Base-by-base conservation (phyloP, 352 stramenopile genomes). In the Globisporangium irregulare region DNA sequence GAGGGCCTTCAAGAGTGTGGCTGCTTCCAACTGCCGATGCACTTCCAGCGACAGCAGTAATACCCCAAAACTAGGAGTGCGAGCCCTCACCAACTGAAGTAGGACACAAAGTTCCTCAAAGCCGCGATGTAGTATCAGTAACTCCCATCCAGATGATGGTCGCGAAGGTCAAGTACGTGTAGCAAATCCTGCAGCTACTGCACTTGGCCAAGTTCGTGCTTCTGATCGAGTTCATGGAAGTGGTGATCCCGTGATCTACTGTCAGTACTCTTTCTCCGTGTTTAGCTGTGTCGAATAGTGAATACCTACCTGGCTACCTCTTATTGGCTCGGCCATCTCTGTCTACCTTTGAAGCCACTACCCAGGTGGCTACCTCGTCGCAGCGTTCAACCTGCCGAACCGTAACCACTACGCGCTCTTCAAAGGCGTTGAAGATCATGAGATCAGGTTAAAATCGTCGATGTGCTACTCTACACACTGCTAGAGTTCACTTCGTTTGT, bases 401-500 rank as follows among this genome's bases (percentile, higher is more conserved):
- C 64, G 64, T 7, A 14, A 72, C 8, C 76, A 65, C 64, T 74
- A 76, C 54, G 22, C 60, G 43, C 64, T 68, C 32, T 36, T 76
- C 5, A 57, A 64, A 29, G 62, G 48, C 1, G 20, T 70, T 4
- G 58, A 69, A 38, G 48, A 60, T 0, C 24, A 56, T 0, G 60
- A 59, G 12, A 50, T 76, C 8, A 20, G 64, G 1, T 14, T n/a
- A 69, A 70, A 7, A 58, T 74, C 18, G 6, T 57, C 7, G 76
- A 43, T 22, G 57, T 74, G 27, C 48, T 77, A 25, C 41, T 71
- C 12, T 79, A 81, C 65, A 72, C 68, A 4, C 15, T 69, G 20
- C 70, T 87, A 2, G 74, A 83, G 60, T 24, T 78, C 10, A 59
- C 58, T 18, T 78, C 75, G 4, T 62, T 87, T 55, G 2, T 80